Evolutionary conservation across 441 rosid species (phyloP), one percentile per base, ranked within the genome.

Genomic region (Gossypium aridum): DNA sequence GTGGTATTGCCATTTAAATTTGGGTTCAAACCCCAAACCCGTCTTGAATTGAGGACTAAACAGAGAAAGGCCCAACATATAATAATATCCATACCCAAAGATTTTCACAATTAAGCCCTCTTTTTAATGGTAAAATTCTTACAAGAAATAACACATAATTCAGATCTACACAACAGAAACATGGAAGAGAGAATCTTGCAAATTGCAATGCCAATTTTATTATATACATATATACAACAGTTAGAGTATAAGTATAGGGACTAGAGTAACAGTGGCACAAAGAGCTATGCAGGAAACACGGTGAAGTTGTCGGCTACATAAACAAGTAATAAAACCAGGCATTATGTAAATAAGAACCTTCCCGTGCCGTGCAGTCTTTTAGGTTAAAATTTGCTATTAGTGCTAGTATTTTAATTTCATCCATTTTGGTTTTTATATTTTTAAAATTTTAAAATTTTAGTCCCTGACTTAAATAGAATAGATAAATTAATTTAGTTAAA

Each of bases 271-370:
- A 20, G 10, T 51, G 55, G 55, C 55, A 54, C 49, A 16, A 17
- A 64, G 28, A 64, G 26, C n/a, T 7, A 19, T 43, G 3, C 39
- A 47, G 7, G 19, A 23, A 67, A 6, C 19, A 14, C n/a, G 3
- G 55, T 43, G 31, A n/a, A 49, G 60, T 55, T 74, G 78, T 78
- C 78, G 72, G 78, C 72, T 37, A 63, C 6, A 59, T 53, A n/a
- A 59, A 19, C 20, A 57, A 59, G 1, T 10, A 13, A 57, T n/a
- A 45, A 3, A 16, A 12, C 22, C 26, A 77, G 66, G 13, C 2
- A 73, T 75, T 70, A 61, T 9, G n/a, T 22, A 45, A 37, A 28
- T 2, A 25, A 28, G 87, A 78, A 81, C n/a, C 73, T 80, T 84
- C 83, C 74, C 65, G 7, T 20, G 61, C 68, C 2, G 51, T 60